These are phyloP conservation scores for Jamesozyma lodderae DNA, from an alignment of 805 yeast species.

Conservation along the genomic window DNA sequence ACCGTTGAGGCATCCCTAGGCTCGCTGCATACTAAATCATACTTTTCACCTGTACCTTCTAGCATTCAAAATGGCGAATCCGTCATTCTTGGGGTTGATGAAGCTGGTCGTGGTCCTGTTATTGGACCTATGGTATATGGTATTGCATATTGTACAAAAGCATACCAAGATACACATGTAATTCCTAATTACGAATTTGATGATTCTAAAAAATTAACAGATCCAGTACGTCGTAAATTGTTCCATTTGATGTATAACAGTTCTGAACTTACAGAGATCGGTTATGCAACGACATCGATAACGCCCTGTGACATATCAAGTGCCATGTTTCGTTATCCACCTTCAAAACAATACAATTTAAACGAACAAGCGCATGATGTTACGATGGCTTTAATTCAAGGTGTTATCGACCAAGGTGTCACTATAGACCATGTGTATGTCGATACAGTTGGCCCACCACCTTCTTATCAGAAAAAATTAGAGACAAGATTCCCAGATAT, in stretches of 20 bases:
- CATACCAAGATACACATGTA: slow-evolving; percentile 37
- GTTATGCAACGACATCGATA: slow-evolving; percentile 81
- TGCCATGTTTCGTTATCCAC: slow-evolving; percentile 71
- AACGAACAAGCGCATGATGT: slow-evolving; percentile 96
- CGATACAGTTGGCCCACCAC: slow-evolving; percentile 97
- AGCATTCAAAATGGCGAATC: slow-evolving; percentile 26
- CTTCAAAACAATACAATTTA: slow-evolving; percentile 47
- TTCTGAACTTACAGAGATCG: slow-evolving; percentile 50
- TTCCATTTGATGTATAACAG: slow-evolving; percentile 48
- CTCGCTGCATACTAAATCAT: slow-evolving; percentile 36
- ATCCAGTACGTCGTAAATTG: slow-evolving; percentile 53
- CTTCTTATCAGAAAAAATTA: slow-evolving; percentile 68
- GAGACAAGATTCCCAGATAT: slow-evolving; percentile 58
- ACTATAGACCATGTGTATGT: slow-evolving; percentile 66
- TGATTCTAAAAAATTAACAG: slow-evolving; percentile 83
- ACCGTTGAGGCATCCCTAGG: slow-evolving; percentile 19
- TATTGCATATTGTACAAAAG: slow-evolving; percentile 60
- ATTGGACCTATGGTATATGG: slow-evolving; percentile 98
- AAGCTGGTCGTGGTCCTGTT: slow-evolving; percentile 98
- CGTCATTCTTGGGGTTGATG: slow-evolving; percentile 80
- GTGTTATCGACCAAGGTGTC: slow-evolving; percentile 52
- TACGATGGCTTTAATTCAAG: slow-evolving; percentile 69
- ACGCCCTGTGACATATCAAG: slow-evolving; percentile 80
- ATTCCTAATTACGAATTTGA: slow-evolving; percentile 71
- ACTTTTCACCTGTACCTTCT: slow-evolving; percentile 42